Base-by-base conservation (phyloP, 1,284 basidiomycete genomes). In the Ustilago shanxiensis region DNA sequence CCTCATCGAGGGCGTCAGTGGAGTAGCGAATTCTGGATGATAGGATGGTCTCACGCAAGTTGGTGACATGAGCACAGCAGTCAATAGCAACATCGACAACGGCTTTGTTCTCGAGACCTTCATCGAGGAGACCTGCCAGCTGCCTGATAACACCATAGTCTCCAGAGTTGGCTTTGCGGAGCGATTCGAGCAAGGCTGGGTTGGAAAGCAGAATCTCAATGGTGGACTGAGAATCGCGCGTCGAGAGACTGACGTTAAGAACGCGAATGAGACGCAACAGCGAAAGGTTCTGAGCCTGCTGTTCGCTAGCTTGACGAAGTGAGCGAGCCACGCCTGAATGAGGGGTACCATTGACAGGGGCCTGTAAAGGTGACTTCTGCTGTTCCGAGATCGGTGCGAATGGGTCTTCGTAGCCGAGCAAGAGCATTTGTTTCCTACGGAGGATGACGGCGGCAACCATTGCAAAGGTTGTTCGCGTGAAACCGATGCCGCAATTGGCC, bases 401-500 rank as follows among this genome's bases (percentile, higher is more conserved):
- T 0, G 94, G 94, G 83, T 97, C 95, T 2, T 90, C 89, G 58
- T 92, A 86, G 0, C 93, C 94, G 22, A 89, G 88, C 18, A 90
- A 87, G n/a, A 98, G 89, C 45, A 95, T 88, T 86, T 98, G 95
- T 82, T 92, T 93, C 31, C 96, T 88, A 31, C 97, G 89, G 0
- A 99, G 89, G 26, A 99, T 89, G 71, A 93, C 91, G 1, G 96
- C 95, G 2, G 95, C 94, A 16, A 93, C 91, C 97, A 99, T 99
- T 6, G 94, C 96, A 85, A 98, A 98, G 0, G 96, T 98, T 2
- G 96, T 97, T 45, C 97, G 91, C 0, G 97, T 95, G 2, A 95
- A 94, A 49, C 97, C 97, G 90, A 97, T 95, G 45, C 97, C 96
- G 86, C 97, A 98, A 65, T 94, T 96, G 86, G 99, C 98, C 2